phyloP scores from a whole-genome alignment of 2,329 filamentous ascomycete genomes.

The Fusarium nelsonii region DNA sequence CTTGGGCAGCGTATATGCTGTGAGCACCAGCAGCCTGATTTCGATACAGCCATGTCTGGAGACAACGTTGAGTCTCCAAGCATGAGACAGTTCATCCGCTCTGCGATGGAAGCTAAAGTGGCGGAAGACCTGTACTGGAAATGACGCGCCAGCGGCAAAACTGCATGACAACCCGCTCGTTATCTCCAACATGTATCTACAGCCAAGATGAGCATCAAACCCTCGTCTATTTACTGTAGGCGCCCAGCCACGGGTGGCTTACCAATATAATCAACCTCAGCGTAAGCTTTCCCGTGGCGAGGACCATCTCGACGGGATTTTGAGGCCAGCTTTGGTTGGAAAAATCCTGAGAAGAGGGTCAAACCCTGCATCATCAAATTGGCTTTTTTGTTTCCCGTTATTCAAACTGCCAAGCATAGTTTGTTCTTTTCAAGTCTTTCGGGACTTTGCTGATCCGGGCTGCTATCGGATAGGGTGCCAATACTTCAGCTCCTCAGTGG shows the following conservation, averaged over 20 bases:
- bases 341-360: constrained; percentile 31
- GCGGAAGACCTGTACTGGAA: constrained; percentile 69
- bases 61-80: constrained; percentile 58
- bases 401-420: constrained; percentile 30
- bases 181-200: constrained; percentile 15
- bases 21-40: constrained; percentile 53
- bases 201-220: constrained; percentile 39
- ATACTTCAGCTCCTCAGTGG: constrained; percentile 29
- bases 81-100: constrained; percentile 71
- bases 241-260: constrained; percentile 28
- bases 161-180: constrained; percentile 24
- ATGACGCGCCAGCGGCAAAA: constrained; percentile 47
- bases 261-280: constrained; percentile 27
- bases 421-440: constrained; percentile 6
- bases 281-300: constrained; percentile 17
- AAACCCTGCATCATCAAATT: constrained; percentile 28
- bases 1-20: constrained; percentile 76
- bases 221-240: constrained; percentile 15
- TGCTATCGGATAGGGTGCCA: constrained; percentile 32
- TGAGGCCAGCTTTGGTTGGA: constrained; percentile 25
- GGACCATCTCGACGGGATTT: constrained; percentile 19
- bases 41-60: constrained; percentile 62
- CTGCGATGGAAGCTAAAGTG: constrained; percentile 69
- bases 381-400: constrained; percentile 10
- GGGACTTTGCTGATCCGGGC: constrained; percentile 25